phyloP scores from a whole-genome alignment of 441 rosid species.

The Aquilaria agallochum region DNA sequence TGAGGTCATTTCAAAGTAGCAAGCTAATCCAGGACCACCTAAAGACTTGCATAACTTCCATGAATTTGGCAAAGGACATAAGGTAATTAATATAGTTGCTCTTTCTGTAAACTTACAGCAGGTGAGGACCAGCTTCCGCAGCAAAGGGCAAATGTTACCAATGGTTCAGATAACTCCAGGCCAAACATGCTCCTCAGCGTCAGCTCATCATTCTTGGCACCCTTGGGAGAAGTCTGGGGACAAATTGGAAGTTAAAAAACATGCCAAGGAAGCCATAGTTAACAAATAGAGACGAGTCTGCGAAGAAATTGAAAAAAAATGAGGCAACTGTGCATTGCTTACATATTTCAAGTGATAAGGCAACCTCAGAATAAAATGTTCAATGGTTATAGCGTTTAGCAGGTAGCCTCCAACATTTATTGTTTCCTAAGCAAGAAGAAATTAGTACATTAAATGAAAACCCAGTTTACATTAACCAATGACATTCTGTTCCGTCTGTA shows the following conservation, averaged over 20 bases:
- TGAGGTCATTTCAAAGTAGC: too few relatives aligned
- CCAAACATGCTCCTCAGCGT: slow-evolving; percentile 57
- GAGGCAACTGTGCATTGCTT: slow-evolving; percentile 20
- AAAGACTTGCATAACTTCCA: not conserved
- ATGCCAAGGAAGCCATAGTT: slow-evolving; percentile 3
- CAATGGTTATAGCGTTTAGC: slow-evolving; percentile 68
- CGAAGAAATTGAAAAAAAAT: slow-evolving; percentile 11
- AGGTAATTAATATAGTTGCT: slow-evolving; percentile 4
- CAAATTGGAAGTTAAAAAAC: slow-evolving; percentile 12
- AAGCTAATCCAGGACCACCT: slow-evolving; percentile 15
- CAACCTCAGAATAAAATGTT: slow-evolving; percentile 80
- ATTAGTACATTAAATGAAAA: not conserved
- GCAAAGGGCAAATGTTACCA: slow-evolving; percentile 79
- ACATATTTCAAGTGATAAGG: slow-evolving; percentile 73
- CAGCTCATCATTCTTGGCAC: slow-evolving; percentile 53
- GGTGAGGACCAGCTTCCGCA: slow-evolving; percentile 99
- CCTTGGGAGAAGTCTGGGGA: slow-evolving; percentile 40
- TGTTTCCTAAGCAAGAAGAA: slow-evolving; percentile 45
- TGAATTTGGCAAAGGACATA: slow-evolving; percentile 2
- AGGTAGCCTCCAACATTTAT: slow-evolving; percentile 71
- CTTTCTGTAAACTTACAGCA: slow-evolving; percentile 54
- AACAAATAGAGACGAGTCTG: slow-evolving; percentile 7
- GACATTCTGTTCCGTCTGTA: too few relatives aligned
- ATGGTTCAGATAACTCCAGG: slow-evolving; percentile 79
- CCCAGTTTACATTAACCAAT: too few relatives aligned